A percentile compares a stretch with the other conserved stretches of the same genome.
Evolutionary conservation across 2,329 filamentous ascomycete species (phyloP).

Genomic region (Taxawa tesnikishii): DNA sequence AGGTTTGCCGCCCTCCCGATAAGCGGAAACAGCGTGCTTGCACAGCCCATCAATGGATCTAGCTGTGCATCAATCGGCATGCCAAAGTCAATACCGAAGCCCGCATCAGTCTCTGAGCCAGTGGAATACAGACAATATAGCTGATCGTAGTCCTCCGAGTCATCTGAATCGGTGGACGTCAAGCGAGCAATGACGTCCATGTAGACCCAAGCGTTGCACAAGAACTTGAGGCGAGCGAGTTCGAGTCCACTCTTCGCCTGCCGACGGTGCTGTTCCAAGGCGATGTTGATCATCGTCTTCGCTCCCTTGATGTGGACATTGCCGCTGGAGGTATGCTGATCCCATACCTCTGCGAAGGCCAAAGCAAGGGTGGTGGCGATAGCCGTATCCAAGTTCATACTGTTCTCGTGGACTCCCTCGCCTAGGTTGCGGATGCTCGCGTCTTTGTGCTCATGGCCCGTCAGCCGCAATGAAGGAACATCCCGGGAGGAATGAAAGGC

Average conservation of each 20-base stretch:
- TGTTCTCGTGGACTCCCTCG: conserved; percentile 40
- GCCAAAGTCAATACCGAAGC: conserved; percentile 24
- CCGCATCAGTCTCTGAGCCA: conserved; percentile 6
- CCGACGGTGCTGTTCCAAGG: conserved; percentile 36
- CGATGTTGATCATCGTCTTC: conserved; percentile 49
- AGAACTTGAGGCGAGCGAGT: conserved; percentile 46
- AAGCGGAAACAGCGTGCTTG: conserved; percentile 53
- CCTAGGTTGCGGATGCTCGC: conserved; percentile 47
- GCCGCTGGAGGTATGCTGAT: conserved; percentile 55
- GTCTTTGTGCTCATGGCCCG: conserved; percentile 59
- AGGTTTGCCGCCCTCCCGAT: conserved; percentile 55
- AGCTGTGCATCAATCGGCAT: conserved; percentile 38
- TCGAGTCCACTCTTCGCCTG: conserved; percentile 31
- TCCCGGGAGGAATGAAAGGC: conserved; percentile 55
- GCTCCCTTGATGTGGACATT: conserved; percentile 59
- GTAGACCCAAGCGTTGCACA: conserved; percentile 62
- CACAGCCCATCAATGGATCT: conserved; percentile 62
- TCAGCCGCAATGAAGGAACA: conserved; percentile 42
- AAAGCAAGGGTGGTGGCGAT: conserved; percentile 58
- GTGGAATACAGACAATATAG: conserved; percentile 18
- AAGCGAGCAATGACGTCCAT: conserved; percentile 61
- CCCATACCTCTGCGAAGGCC: conserved; percentile 61
- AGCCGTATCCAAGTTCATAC: conserved; percentile 52
- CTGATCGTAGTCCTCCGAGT: conserved; percentile 41
- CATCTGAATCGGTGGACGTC: conserved; percentile 48